Base-by-base conservation (phyloP, 768 basidiomycete genomes). In the Termitomyces heimii region DNA sequence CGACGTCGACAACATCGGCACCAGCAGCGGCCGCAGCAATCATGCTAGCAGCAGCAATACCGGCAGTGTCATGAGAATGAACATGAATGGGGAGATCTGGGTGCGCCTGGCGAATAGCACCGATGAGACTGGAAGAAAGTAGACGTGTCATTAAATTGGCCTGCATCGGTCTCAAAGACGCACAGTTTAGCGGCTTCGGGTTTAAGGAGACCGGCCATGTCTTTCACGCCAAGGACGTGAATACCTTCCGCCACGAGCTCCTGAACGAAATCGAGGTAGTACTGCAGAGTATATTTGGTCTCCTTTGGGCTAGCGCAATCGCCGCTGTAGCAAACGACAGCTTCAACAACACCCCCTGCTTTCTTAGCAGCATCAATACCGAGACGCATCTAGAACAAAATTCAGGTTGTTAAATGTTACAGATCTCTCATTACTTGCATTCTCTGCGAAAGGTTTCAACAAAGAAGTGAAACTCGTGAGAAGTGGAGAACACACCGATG, bases 331-430 rank as follows among this genome's bases (percentile, higher is more conserved):
- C 97, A 99, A 63, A 96, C 92, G 57, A 92, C 93, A 43, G 92
- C 97, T 72, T 99, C 97, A 59, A 89, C 88, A 50, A 99, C 97
- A 79, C 97, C 97, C 57, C 97, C 97, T 32, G 97, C 97, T 73
- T 97, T 97, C 85, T 98, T 99, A 58, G 97, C 97, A 40, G 97
- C 97, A 68, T 99, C 97, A 65, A 99, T 98, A 69, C 97, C 97
- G 64, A 99, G 85, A 72, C 82, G 88, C 92, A 99, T 92, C 90
- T 98, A 62, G 50, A 59, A 54, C 5, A 34, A 55, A 32, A 37
- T 28, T 48, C 39, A 53, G 20, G 42, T 34, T 45, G 14, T 35
- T 57, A 22, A 29, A 6, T 32, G 26, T 8, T 22, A 37, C 34
- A 28, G 26, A 34, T n/a, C 46, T 26, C n/a, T 26, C 20, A 14